Evolutionary conservation across 2,329 filamentous ascomycete species (phyloP), one percentile per base, ranked within the genome.

Genomic region (Trichoderma gracile): DNA sequence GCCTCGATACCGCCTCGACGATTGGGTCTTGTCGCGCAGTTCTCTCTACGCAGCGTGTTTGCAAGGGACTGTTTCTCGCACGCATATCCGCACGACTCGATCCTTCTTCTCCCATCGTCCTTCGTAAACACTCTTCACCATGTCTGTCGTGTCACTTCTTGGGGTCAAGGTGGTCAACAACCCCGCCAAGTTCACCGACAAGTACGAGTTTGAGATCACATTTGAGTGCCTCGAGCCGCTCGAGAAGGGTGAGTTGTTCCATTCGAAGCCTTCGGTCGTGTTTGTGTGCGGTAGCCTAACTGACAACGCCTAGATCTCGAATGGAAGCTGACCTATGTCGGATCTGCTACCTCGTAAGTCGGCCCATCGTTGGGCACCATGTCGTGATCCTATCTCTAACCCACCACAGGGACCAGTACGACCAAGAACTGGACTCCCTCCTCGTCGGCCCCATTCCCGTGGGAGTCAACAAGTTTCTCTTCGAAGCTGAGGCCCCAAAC

Each of bases 241-340:
- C 45, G 91, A 96, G 76, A 97, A 97, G 80, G 93, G 93, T 93
- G 78, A 38, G 78, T 68, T 23, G 43, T 8, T 15, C 17, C 19
- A 46, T 14, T 33, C 10, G 43, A n/a, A 30, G 8, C 42, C 9
- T 40, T 25, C 9, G n/a, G 3, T 25, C n/a, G 19, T 30, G 9
- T 46, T 38, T 9, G 10, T 15, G 19, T 59, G 17, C n/a, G 17
- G 52, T 63, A 30, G 45, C 58, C 70, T 74, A 67, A 72, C 65
- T 38, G 66, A 71, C 63, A 25, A 50, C 23, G 57, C 50, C 40
- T 73, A 96, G 95, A 99, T 80, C 88, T 99, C 67, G 95, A 99
- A 80, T 99, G 95, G 95, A 99, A 99, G 80, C 84, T 99, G 73
- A 99, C 93, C 77, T 99, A 99, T 73, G 95, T 99, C 75, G 96